phyloP scores from a whole-genome alignment of 148 eudicot genomes.

The Nepenthes gracilis region DNA sequence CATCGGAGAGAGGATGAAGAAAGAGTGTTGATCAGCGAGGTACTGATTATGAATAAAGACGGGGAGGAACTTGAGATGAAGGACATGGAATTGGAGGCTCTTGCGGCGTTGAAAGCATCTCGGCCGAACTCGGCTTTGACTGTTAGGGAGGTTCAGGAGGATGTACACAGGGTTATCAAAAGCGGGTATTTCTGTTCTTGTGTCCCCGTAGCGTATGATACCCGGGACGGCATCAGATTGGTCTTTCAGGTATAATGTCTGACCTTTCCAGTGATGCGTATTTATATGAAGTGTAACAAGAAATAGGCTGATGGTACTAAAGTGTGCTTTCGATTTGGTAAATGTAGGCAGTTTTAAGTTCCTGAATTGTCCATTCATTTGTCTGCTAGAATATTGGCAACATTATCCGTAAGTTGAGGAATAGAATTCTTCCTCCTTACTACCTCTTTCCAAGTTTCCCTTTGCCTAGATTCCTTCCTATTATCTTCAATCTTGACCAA shows the following conservation, averaged over 20 bases:
- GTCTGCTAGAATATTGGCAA: no score
- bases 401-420: no score
- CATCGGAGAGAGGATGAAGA: slow-evolving; percentile 60
- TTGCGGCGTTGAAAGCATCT: slow-evolving; percentile 66
- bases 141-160: slow-evolving; percentile 85
- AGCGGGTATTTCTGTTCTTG: slow-evolving; percentile 87
- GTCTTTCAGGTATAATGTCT: slow-evolving; percentile 67
- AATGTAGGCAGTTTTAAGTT: no score
- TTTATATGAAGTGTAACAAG: neutral
- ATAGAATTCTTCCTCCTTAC: no score
- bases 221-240: slow-evolving; percentile 88
- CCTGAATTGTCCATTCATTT: no score
- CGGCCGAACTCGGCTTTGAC: slow-evolving; percentile 78
- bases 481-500: no score
- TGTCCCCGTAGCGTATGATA: slow-evolving; percentile 90
- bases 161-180: slow-evolving; percentile 80
- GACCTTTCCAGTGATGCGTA: neutral
- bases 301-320: neutral
- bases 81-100: slow-evolving; percentile 76
- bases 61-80: slow-evolving; percentile 84
- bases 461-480: no score
- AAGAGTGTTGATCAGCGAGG: slow-evolving; percentile 91
- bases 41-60: slow-evolving; percentile 73
- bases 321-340: neutral
- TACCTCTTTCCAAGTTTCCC: no score